Evolutionary conservation across 2,329 filamentous ascomycete genomes (phyloP), one percentile per base, ranked within the genome.

Genomic region (Arthrobotrys megalospora): DNA sequence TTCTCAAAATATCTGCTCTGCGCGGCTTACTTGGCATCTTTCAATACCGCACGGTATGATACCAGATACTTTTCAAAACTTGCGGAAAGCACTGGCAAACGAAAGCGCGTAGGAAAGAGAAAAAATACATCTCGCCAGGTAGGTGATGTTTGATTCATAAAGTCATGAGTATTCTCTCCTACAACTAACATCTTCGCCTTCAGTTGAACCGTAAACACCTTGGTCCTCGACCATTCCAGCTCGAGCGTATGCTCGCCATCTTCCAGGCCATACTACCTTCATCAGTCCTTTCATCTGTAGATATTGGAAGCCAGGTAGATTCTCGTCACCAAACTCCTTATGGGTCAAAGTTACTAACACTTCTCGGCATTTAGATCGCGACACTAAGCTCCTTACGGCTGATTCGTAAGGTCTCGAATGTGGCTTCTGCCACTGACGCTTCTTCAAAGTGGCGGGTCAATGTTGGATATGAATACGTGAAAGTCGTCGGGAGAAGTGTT

Each of bases 241-340:
- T 95, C 12, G 93, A 96, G 84, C 88, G 93, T 38, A 89, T 95
- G 87, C 87, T 95, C 67, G 91, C 93, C 6, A 93, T 96, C 24
- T 92, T 93, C 80, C 88, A 89, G 8, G 90, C 91, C 0, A 88
- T 94, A 76, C 84, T 90, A 14, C 86, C 85, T 16, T 86, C 86
- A 53, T 83, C 84, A 4, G 82, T 87, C 0, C 82, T 83, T 0
- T 85, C 85, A 45, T 84, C 84, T 0, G 85, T 86, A 68, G 87
- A 89, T 81, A 76, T 88, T 24, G 85, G 85, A 62, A 86, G 86
- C 6, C 82, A 82, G 80, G 81, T n/a, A n/a, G n/a, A n/a, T n/a
- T n/a, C n/a, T n/a, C n/a, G n/a, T n/a, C n/a, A n/a, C n/a, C n/a
- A n/a, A n/a, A n/a, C n/a, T n/a, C n/a, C n/a, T n/a, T n/a, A n/a